Conservation (phyloP, 768 basidiomycete genomes). For the Neoboletus magnificus region DNA sequence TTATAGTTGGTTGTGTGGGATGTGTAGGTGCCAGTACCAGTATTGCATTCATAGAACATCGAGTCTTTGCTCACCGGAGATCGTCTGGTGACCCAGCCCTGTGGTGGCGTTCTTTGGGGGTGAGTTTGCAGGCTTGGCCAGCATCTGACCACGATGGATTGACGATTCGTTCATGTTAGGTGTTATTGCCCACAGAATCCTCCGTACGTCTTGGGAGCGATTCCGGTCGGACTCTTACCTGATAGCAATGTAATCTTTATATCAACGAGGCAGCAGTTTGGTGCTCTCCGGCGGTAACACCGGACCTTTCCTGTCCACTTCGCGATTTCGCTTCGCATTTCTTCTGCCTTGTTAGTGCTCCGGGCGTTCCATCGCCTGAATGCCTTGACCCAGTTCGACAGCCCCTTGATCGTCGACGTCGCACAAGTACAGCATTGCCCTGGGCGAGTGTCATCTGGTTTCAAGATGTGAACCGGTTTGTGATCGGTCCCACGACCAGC, state of each 20-base stretch:
- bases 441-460: slow-evolving; percentile 42
- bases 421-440: slow-evolving; percentile 61
- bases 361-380: slow-evolving; percentile 60
- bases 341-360: slow-evolving; percentile 50
- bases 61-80: neutral
- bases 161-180: slow-evolving; percentile 34
- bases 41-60: neutral
- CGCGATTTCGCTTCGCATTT: slow-evolving; percentile 50
- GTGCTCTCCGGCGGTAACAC: slow-evolving; percentile 70
- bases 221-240: neutral
- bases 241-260: neutral
- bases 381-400: slow-evolving; percentile 45
- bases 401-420: slow-evolving; percentile 55
- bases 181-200: slow-evolving; percentile 54
- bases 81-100: slow-evolving; percentile 28
- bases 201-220: slow-evolving; percentile 42
- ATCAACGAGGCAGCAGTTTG: slow-evolving; percentile 68
- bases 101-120: slow-evolving; percentile 71
- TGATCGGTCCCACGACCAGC: slow-evolving; percentile 72
- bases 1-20: slow-evolving; percentile 66
- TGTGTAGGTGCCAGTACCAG: slow-evolving; percentile 47
- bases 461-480: slow-evolving; percentile 61
- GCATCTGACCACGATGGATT: neutral
- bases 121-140: neutral
- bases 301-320: slow-evolving; percentile 77